These are phyloP conservation scores for Debaryomyces prosopidis DNA, from an alignment of 805 yeast genomes.

Conservation along the genomic window DNA sequence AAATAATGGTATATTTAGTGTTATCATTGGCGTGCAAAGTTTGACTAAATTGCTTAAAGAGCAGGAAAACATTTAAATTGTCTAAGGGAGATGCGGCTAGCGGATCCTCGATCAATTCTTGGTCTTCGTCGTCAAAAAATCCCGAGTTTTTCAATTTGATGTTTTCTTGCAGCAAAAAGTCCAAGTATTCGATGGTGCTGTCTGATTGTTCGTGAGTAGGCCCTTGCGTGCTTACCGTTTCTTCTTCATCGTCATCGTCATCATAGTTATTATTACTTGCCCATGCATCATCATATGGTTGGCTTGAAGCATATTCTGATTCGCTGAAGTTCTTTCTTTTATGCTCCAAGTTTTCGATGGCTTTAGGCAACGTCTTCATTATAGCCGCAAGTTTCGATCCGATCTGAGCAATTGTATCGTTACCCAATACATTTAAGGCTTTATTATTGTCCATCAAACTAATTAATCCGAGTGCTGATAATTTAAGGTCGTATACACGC, in stretches of 20 bases:
- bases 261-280: slow-evolving; percentile 12
- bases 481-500: slow-evolving; percentile 79
- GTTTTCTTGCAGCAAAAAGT: slow-evolving; percentile 25
- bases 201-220: background rate
- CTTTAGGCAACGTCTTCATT: slow-evolving; percentile 66
- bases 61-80: slow-evolving; percentile 62
- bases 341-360: slow-evolving; percentile 64
- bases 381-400: slow-evolving; percentile 53
- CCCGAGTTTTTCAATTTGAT: slow-evolving; percentile 17
- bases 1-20: slow-evolving; percentile 46
- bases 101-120: slow-evolving; percentile 73
- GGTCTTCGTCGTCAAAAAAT: slow-evolving; percentile 51
- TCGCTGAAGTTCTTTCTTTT: slow-evolving; percentile 55
- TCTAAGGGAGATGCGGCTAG: slow-evolving; percentile 78
- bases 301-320: slow-evolving; percentile 20
- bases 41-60: slow-evolving; percentile 57
- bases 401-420: slow-evolving; percentile 39
- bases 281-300: slow-evolving; percentile 14
- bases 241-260: slow-evolving; percentile 8
- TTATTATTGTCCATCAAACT: slow-evolving; percentile 37
- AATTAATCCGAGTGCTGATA: slow-evolving; percentile 68
- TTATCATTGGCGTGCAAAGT: slow-evolving; percentile 48
- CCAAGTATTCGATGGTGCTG: slow-evolving; percentile 22
- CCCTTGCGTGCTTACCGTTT: background rate
- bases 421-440: slow-evolving; percentile 10